Evolutionary conservation across 2,329 filamentous ascomycete genomes (phyloP).

Genomic region (Chrysoporthe puriensis): DNA sequence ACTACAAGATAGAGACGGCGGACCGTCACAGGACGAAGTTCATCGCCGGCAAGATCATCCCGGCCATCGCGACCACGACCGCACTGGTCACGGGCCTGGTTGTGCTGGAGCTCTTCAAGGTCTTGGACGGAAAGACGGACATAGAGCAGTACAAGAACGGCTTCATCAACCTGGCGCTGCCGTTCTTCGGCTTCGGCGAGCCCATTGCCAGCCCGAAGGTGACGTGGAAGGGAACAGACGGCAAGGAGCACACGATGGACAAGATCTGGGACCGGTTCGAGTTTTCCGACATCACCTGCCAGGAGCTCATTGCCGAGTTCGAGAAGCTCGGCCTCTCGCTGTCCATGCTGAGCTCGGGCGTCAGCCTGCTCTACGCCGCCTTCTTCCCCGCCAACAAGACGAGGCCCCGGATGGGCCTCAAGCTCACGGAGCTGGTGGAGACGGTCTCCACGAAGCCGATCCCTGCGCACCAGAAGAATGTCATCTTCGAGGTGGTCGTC

Average conservation of each 20-base stretch:
- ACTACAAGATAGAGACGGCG: slow-evolving; percentile 93
- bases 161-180: slow-evolving; percentile 93
- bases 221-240: slow-evolving; percentile 78
- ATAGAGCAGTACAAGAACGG: slow-evolving; percentile 99
- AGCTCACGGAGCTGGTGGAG: slow-evolving; percentile 86
- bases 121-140: slow-evolving; percentile 93
- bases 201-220: slow-evolving; percentile 94
- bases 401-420: slow-evolving; percentile 81
- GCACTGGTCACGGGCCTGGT: slow-evolving; percentile 94
- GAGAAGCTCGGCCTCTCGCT: slow-evolving; percentile 78
- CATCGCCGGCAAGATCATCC: slow-evolving; percentile 99
- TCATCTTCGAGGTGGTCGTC: slow-evolving; percentile 94
- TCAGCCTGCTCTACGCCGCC: slow-evolving; percentile 89
- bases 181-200: slow-evolving; percentile 98
- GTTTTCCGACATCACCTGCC: slow-evolving; percentile 80
- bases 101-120: slow-evolving; percentile 91
- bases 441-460: slow-evolving; percentile 90
- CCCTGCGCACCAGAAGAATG: slow-evolving; percentile 87
- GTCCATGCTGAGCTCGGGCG: slow-evolving; percentile 95
- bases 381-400: slow-evolving; percentile 83
- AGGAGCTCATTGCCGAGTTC: slow-evolving; percentile 83
- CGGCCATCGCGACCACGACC: slow-evolving; percentile 96
- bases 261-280: slow-evolving; percentile 99
- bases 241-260: slow-evolving; percentile 78
- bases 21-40: slow-evolving; percentile 99